These are phyloP conservation scores for Mycena polygramma DNA, from an alignment of 768 basidiomycete genomes.

Conservation along the genomic window DNA sequence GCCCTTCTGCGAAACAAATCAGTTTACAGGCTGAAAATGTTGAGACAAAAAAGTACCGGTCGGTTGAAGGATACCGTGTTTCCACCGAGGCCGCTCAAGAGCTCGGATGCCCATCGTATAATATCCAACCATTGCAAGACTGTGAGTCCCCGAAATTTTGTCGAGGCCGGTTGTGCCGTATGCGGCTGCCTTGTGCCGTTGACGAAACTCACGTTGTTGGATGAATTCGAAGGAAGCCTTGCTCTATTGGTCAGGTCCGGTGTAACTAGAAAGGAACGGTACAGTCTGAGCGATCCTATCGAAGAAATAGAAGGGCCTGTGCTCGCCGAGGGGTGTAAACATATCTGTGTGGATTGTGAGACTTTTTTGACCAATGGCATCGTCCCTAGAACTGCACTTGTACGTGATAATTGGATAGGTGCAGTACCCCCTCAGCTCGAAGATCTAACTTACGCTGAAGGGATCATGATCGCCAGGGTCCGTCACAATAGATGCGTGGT, in stretches of 20 bases:
- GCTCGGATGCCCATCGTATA: neutral
- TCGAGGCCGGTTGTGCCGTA: conserved; percentile 1
- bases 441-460: conserved; percentile 5
- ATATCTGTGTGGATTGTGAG: neutral
- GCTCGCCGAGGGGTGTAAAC: neutral
- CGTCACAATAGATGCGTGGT: neutral
- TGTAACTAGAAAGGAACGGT: neutral
- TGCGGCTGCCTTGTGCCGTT: neutral
- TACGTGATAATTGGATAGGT: conserved; percentile 19
- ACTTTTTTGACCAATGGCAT: neutral
- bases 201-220: neutral
- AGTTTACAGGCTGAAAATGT: neutral
- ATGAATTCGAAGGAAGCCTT: neutral
- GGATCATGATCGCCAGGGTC: neutral
- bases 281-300: neutral
- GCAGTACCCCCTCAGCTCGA: conserved; percentile 5
- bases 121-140: neutral
- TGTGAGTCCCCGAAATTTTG: neutral
- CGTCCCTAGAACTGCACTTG: neutral
- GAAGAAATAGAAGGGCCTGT: conserved; percentile 9
- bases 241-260: neutral
- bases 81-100: neutral
- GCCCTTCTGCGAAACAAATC: neutral
- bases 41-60: neutral
- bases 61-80: neutral